Evolutionary conservation across 2,329 filamentous ascomycete genomes (phyloP), one percentile per base, ranked within the genome.

Genomic region (Phaeophleospora eucalypticola): DNA sequence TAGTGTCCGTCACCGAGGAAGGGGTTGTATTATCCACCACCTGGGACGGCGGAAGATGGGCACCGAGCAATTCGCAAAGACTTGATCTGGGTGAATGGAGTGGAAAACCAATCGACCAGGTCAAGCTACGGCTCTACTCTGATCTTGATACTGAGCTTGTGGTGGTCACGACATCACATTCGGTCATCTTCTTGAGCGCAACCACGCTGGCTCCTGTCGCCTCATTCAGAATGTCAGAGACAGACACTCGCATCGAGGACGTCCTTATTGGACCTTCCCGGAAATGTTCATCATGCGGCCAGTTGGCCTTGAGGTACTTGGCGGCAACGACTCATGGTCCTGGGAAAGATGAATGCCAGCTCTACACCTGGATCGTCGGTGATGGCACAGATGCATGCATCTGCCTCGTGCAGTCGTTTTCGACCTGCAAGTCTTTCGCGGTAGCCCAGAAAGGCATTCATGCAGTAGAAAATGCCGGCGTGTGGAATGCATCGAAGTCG

Each of bases 231-330:
- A 33, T 54, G 4, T 29, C 32, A 9, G 37, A 46, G 36, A 32
- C 32, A 19, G 45, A 43, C 12, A 38, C 35, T 3, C 16, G 34
- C 7, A 16, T 52, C 4, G 54, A 51, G 16, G 48, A 45, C 4
- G 18, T 58, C 14, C 33, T 60, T 15, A 27, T 60, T 3, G 58
- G 57, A 4, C 43, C 40, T 1, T 65, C 71, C 36, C 62, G 73
- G 39, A 70, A 68, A 49, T 80, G 76, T 49, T 69, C 60, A 14
- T 48, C 72, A 45, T 82, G 77, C 37, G 78, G 76, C 12, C 75
- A 74, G 1, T 68, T 75, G 1, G 79, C 81, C 0, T 66, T 89
- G 1, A 73, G 74, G 20, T 82, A 77, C 12, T 71, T 89, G n/a
- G 82, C 79, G 0, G 66, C 89, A 17, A 79, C 77, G 10, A 88